Base-by-base conservation (phyloP, 2,329 filamentous ascomycete species). In the Kalaharituber pfeilii region DNA sequence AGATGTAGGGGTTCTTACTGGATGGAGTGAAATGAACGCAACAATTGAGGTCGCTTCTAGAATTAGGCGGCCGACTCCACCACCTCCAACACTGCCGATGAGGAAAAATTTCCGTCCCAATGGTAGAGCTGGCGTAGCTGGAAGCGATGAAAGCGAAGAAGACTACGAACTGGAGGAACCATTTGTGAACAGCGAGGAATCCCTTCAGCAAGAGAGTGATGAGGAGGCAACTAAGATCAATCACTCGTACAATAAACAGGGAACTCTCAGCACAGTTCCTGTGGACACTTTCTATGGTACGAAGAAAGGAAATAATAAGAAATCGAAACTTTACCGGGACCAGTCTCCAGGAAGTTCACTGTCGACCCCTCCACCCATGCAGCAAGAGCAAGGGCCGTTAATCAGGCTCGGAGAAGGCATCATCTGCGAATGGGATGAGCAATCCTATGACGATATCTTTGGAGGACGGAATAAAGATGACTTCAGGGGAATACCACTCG, bases 331-430 rank as follows among this genome's bases (percentile, higher is more conserved):
- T 20, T 22, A 47, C 3, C 18, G 42, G 13, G 24, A 47, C 11
- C 9, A 45, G 33, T 33, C 42, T 28, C 26, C 50, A n/a, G n/a
- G 18, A n/a, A 53, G 42, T 24, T 15, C n/a, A n/a, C 28, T 13
- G 22, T 18, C 25, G 13, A 49, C 50, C 6, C 53, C 53, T 13
- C 26, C 42, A 28, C 25, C 22, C 24, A 42, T n/a, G 27, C 18
- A 33, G 5, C n/a, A 57, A 20, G 54, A 74, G 59, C 73, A 76
- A 15, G 78, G 77, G 2, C 79, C 82, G 0, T 71, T 94, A 39
- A 76, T 96, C 60, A 79, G 84, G 30, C 76, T 89, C 25, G 82
- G 84, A 51, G 91, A 98, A 67, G 85, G 79, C 24, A 79, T 98
- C 49, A 73, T 96, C 5, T 76, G 95, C 9, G 88, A 96, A 62